These are phyloP conservation scores for Xerocomellus dryophilus DNA, from an alignment of 768 basidiomycete genomes.

Conservation along the genomic window DNA sequence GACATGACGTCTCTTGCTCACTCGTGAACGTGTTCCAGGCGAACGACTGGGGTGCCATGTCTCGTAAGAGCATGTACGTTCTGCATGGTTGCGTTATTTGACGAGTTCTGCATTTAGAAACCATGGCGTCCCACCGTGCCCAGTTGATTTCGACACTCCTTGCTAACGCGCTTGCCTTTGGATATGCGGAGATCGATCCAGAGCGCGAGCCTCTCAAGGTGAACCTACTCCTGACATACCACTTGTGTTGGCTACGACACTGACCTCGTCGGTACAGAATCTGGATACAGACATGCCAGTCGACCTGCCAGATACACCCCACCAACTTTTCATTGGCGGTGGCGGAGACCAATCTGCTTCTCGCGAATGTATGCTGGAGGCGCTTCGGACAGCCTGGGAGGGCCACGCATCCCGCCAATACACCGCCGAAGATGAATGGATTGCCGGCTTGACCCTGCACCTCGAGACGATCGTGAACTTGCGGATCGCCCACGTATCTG, in stretches of 20 bases:
- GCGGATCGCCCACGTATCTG: slow-evolving; percentile 46
- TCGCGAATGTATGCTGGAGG: slow-evolving; percentile 14
- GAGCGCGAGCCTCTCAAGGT: slow-evolving; percentile 52
- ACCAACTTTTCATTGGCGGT: slow-evolving; percentile 35
- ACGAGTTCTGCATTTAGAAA: slow-evolving; percentile 35
- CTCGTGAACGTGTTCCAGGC: slow-evolving; percentile 33
- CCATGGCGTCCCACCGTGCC: slow-evolving; percentile 47
- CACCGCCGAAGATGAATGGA: slow-evolving; percentile 36
- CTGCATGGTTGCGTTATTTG: not conserved
- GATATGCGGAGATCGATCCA: slow-evolving; percentile 44
- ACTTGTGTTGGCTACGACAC: not conserved
- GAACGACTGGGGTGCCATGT: slow-evolving; percentile 64
- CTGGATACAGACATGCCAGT: slow-evolving; percentile 48
- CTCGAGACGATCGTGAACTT: slow-evolving; percentile 39
- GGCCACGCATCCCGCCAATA: slow-evolving; percentile 19
- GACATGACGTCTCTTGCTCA: not conserved
- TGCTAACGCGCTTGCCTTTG: slow-evolving; percentile 46
- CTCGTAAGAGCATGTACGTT: slow-evolving; percentile 40
- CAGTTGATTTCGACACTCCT: slow-evolving; percentile 42
- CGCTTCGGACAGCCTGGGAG: slow-evolving; percentile 20
- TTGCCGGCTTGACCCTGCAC: slow-evolving; percentile 34
- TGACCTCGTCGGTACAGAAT: slow-evolving; percentile 36
- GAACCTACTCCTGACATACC: not conserved
- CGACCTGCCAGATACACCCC: slow-evolving; percentile 35
- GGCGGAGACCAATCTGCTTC: slow-evolving; percentile 13